Evolutionary conservation across 2,329 filamentous ascomycete species (phyloP), one percentile per base, ranked within the genome.

Genomic region (Diaporthe australafricana): DNA sequence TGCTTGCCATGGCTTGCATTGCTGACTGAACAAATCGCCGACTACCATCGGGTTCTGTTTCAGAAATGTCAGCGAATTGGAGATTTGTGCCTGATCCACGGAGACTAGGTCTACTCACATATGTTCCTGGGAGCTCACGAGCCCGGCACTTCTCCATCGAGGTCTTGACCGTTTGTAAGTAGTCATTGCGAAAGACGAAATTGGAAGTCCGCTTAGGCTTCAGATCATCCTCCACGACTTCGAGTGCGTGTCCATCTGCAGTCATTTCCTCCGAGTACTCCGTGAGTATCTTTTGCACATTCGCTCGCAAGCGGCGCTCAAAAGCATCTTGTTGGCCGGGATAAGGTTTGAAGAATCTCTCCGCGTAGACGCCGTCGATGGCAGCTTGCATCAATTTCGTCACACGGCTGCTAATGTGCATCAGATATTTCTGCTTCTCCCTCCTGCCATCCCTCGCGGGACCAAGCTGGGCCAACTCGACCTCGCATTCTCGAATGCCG

Each of bases 391-490:
- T 79, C 3, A 47, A 68, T 14, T 74, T 75, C 1, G 72, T 68
- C 5, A 57, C 50, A 6, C 73, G 66, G 2, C 75, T 73, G 27
- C 71, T 72, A 40, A 73, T 53, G 45, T 47, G 2, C 73, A 72
- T 27, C 42, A 72, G 40, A 63, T 53, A 65, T 73, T 70, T 68
- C 47, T 76, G 71, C 30, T 75, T 75, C 70, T 91, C 84, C 0
- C 79, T 70, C 0, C 81, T 32, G 0, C 84, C 88, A 2, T 75
- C 78, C 7, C 89, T 82, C 11, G 84, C 80, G 1, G 81, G 79
- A 0, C 91, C 90, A 0, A 92, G 81, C 12, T 80, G 79, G 1
- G 80, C 72, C 2, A 92, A 79, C 0, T 77, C 77, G 0, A 74
- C 73, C 5, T 82, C 76, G 67, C 83, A 86, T 0, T 78, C 76